Conservation (phyloP, 169 alveolate species). For the Plasmodium ovale region DNA sequence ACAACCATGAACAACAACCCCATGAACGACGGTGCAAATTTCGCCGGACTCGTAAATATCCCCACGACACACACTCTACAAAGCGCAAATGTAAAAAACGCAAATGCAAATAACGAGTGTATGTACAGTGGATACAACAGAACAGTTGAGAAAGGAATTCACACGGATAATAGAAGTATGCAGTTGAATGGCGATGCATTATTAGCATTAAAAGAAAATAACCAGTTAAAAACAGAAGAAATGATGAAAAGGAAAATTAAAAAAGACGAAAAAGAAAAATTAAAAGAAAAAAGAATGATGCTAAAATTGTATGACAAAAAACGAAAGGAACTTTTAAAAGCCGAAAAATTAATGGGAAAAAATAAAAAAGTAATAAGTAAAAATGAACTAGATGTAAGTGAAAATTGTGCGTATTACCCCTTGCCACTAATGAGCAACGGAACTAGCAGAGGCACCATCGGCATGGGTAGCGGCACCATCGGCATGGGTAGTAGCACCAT, state of each 20-base stretch:
- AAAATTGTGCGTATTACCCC: background rate
- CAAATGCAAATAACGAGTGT: background rate
- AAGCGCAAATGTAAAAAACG: too few relatives aligned
- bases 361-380: constrained; percentile 12
- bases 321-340: constrained; percentile 31
- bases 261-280: constrained; percentile 64
- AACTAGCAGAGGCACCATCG: background rate
- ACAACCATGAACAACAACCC: background rate
- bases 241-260: constrained; percentile 37
- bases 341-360: constrained; percentile 62
- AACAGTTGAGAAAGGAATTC: background rate
- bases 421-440: background rate
- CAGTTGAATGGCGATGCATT: background rate
- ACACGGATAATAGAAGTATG: background rate
- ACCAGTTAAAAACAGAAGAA: constrained; percentile 15
- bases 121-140: background rate
- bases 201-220: background rate
- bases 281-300: constrained; percentile 60
- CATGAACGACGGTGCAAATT: background rate
- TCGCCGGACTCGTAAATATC: too few relatives aligned
- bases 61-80: too few relatives aligned
- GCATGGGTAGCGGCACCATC: background rate
- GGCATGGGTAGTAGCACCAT: background rate
- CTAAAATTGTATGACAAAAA: constrained; percentile 31
- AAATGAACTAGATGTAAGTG: background rate